Base-by-base conservation (phyloP, 352 stramenopile genomes). In the Pythium biforme region DNA sequence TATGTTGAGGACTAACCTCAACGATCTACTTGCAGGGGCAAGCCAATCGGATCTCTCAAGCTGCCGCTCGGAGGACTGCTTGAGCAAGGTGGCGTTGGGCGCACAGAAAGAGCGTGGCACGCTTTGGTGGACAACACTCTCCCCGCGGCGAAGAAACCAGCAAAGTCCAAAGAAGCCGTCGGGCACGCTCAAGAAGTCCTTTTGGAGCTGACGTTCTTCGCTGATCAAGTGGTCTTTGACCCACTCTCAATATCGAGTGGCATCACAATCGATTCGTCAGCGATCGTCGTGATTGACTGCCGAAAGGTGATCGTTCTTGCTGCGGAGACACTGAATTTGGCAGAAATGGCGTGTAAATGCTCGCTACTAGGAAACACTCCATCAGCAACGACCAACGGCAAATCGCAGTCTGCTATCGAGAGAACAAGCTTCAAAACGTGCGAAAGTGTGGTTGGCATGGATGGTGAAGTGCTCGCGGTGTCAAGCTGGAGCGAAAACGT, bases 31-130 rank as follows among this genome's bases (percentile, higher is more conserved):
- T 9, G 11, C 29, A 81, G 73, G 46, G 73, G 73, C 17, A 70
- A 68, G 55, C 39, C 43, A 29, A 27, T 78, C 41, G 73, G 70
- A 4, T 75, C 73, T 17, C 45, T 81, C 22, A 81, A 77, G 57
- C 60, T 78, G 1, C 73, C 73, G 2, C 47, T 81, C 14, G 54
- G 60, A 20, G 55, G 54, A 0, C 40, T 81, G 8, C 48, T 65
- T 11, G 51, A 64, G 4, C 51, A 46, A 11, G 39, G 39, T 6
- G 25, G 37, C 12, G 63, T 47, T 6, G 54, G 53, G 4, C 62
- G 69, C n/a, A 64, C 58, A 26, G 39, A 60, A 15, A 41, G 17
- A 23, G 73, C 73, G 11, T 76, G 57, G 70, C 51, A 79, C 31
- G 27, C 52, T 3, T n/a, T 76, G 10, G 23, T 54, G 20, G 61